phyloP scores from a whole-genome alignment of 139 green algal genomes.

The Chlamydomonas asymmetrica region DNA sequence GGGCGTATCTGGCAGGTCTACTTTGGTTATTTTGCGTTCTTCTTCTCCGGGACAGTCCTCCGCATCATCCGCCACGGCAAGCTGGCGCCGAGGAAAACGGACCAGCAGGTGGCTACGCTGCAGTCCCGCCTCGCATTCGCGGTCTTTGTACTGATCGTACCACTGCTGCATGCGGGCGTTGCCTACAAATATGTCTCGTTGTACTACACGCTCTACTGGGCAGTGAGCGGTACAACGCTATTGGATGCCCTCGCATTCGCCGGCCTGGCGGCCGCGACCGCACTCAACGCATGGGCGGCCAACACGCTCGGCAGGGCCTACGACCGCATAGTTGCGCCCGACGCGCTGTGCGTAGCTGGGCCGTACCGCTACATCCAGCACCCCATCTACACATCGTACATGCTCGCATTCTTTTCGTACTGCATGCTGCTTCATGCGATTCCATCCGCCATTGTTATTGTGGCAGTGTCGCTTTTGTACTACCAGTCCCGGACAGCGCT shows the following conservation, averaged over 20 bases:
- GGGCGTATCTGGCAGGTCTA: conserved; percentile 33
- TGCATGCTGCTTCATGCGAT: conserved; percentile 46
- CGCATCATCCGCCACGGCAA: conserved; percentile 45
- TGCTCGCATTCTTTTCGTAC: conserved; percentile 68
- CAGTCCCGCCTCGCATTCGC: conserved; percentile 18
- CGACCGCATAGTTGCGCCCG: conserved; percentile 56
- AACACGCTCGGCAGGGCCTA: conserved; percentile 49
- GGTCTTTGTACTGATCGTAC: conserved; percentile 49
- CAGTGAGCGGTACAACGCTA: conserved; percentile 9
- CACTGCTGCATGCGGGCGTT: conserved; percentile 47
- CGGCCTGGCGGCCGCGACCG: conserved; percentile 32
- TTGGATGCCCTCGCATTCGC: conserved; percentile 39
- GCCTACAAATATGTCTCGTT: conserved; percentile 24
- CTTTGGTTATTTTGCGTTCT: conserved; percentile 57
- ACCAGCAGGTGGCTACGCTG: conserved; percentile 41
- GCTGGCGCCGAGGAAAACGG: conserved; percentile 27
- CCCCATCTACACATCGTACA: conserved; percentile 75
- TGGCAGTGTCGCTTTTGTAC: conserved; percentile 42
- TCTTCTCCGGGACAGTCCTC: conserved; percentile 42
- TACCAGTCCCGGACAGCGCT: conserved; percentile 36
- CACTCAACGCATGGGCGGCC: conserved; percentile 46
- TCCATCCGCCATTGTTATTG: conserved; percentile 30
- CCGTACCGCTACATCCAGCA: conserved; percentile 64
- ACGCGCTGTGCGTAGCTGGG: conserved; percentile 54
- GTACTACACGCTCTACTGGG: neutral